These are phyloP conservation scores for Scenedesmus sp. DNA, from an alignment of 163 green algal species.

Conservation along the genomic window DNA sequence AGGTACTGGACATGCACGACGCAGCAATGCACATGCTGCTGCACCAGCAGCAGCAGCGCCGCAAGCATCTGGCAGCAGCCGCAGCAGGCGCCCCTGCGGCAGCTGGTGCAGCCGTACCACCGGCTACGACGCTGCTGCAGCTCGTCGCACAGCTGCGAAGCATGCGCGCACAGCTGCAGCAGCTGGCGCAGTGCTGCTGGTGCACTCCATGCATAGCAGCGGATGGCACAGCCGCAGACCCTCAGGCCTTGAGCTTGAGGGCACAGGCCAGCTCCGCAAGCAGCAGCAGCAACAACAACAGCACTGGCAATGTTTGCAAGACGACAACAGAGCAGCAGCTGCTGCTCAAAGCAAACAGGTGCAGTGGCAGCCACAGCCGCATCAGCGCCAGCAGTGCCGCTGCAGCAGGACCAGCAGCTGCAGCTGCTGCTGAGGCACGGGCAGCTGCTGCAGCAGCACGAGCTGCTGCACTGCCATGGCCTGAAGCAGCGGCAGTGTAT, in stretches of 20 bases:
- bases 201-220: slow-evolving; percentile 24
- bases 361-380: neutral
- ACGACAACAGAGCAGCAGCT: slow-evolving; percentile 24
- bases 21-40: slow-evolving; percentile 38
- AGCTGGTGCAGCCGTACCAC: neutral
- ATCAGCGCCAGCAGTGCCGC: neutral
- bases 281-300: neutral
- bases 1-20: slow-evolving; percentile 35
- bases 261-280: neutral
- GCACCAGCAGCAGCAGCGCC: slow-evolving; percentile 2
- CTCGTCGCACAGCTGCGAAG: neutral
- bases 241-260: neutral
- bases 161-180: slow-evolving; percentile 25
- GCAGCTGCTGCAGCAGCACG: neutral
- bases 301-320: neutral
- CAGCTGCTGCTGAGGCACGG: neutral
- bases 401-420: neutral
- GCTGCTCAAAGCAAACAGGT: neutral
- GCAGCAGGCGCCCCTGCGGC: neutral
- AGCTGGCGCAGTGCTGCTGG: slow-evolving; percentile 39
- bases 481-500: neutral
- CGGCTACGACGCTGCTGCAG: slow-evolving; percentile 29
- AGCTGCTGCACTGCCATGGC: slow-evolving; percentile 29
- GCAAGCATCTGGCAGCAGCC: slow-evolving; percentile 13
- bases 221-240: neutral